A percentile compares a stretch with the other conserved stretches of the same genome.
phyloP scores from a whole-genome alignment of 192 early-diverging fungal species.

The Allomyces macrogynus region DNA sequence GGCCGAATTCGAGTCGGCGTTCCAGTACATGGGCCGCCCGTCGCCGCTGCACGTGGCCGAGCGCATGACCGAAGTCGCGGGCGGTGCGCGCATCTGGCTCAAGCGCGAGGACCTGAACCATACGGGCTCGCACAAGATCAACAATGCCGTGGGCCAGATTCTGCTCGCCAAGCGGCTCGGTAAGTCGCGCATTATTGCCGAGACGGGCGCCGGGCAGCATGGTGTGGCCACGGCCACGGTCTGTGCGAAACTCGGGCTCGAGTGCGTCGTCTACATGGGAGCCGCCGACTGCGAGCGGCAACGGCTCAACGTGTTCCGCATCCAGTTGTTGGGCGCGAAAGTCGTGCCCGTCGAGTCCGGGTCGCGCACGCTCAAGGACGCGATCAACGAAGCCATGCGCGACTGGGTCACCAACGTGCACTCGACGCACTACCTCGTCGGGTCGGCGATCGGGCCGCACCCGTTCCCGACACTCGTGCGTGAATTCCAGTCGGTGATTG shows the following conservation, averaged over 20 bases:
- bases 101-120: slow-evolving; percentile 98
- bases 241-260: slow-evolving; percentile 91
- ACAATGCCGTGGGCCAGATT: slow-evolving; percentile 90
- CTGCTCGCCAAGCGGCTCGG: slow-evolving; percentile 84
- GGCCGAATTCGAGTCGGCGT: slow-evolving; percentile 74
- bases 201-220: slow-evolving; percentile 96
- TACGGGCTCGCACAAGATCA: slow-evolving; percentile 98
- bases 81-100: slow-evolving; percentile 87
- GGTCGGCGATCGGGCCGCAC: slow-evolving; percentile 90
- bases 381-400: slow-evolving; percentile 95
- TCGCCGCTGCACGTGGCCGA: slow-evolving; percentile 75
- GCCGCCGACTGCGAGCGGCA: slow-evolving; percentile 84
- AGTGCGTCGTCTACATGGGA: slow-evolving; percentile 97
- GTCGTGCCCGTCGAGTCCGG: slow-evolving; percentile 68
- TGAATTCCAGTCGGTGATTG: slow-evolving; percentile 97
- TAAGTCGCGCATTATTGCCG: slow-evolving; percentile 93
- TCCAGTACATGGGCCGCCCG: slow-evolving; percentile 79
- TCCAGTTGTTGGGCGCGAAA: slow-evolving; percentile 76
- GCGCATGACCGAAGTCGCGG: slow-evolving; percentile 50
- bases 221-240: slow-evolving; percentile 95
- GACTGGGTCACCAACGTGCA: slow-evolving; percentile 94
- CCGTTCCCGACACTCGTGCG: slow-evolving; percentile 93
- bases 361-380: slow-evolving; percentile 81
- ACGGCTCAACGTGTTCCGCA: slow-evolving; percentile 89
- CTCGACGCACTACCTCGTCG: slow-evolving; percentile 88